Evolutionary conservation across 208 protist species (phyloP), one percentile per base, ranked within the genome.

Genomic region (Trypanosoma cruzi): DNA sequence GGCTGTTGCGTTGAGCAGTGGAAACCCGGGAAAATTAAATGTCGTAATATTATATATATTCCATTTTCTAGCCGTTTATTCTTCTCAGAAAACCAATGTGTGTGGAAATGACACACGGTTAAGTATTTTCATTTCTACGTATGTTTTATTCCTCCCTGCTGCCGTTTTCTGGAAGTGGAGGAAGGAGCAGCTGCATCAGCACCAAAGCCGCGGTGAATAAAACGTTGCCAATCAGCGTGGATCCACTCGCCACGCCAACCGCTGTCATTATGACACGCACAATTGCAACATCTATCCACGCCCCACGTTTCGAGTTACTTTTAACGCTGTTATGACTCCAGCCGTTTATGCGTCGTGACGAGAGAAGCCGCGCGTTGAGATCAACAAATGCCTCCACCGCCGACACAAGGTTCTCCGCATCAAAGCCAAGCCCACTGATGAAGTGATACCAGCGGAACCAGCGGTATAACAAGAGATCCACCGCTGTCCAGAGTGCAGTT

Each of bases 371-470:
- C 7, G 66, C 68, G 52, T 85, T 57, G 26, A 92, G 70, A n/a
- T 61, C 60, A 24, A 79, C 55, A 52, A 88, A 92, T 16, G 82
- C 75, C 37, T 89, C 84, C 0, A 68, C 84, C 13, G 76, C 86
- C 28, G 76, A 73, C 24, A 67, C 18, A 48, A 92, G 58, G 48
- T 78, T 86, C 34, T 31, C 78, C 26, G 57, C 46, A 63, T 90
- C 82, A 57, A 87, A 89, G 37, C 81, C 85, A 7, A 77, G 73
- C 68, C 75, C 82, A 50, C 78, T 36, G 65, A 92, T 86, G 31
- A 76, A 77, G 70, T 70, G 77, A 62, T 93, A 93, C 87, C 86
- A 95, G 42, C 61, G 64, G 48, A 89, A 86, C 83, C 85, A 95
- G 42, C 83, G 81, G 66, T 82, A 89, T n/a, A 93, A 65, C 3